These are phyloP conservation scores for Trichoderma harzianum DNA, from an alignment of 2,329 filamentous ascomycete genomes.

Conservation along the genomic window DNA sequence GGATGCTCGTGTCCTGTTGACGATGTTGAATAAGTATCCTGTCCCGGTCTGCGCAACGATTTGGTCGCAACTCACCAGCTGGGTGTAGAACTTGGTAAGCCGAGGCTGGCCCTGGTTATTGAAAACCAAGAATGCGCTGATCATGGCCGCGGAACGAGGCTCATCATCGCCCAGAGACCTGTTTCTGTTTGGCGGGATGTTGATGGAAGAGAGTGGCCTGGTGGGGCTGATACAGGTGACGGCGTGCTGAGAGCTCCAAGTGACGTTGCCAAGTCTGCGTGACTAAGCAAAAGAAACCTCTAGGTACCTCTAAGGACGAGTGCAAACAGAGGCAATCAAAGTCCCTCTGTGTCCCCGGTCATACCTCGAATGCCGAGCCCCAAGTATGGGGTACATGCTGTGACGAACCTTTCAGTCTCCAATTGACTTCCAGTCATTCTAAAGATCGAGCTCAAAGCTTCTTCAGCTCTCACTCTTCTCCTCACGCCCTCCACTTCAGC, in stretches of 20 bases:
- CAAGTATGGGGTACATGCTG: constrained; percentile 13
- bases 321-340: background rate
- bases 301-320: background rate
- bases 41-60: background rate
- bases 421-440: background rate
- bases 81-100: constrained; percentile 97
- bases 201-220: constrained; percentile 3
- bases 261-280: background rate
- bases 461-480: background rate
- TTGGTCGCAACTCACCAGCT: constrained; percentile 61
- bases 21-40: background rate
- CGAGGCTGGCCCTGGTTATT: constrained; percentile 97
- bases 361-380: background rate
- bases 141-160: constrained; percentile 58
- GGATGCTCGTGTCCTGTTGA: constrained; percentile 85
- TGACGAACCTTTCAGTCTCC: constrained; percentile 2
- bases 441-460: constrained; percentile 10
- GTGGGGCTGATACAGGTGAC: background rate
- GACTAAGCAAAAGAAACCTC: constrained; percentile 9
- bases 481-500: background rate
- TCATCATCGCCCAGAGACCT: constrained; percentile 22
- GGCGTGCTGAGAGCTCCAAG: background rate
- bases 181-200: constrained; percentile 4
- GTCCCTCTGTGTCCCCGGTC: background rate
- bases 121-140: constrained; percentile 97